Base-by-base conservation (phyloP, 768 basidiomycete genomes). In the Basidioascus undulatus region DNA sequence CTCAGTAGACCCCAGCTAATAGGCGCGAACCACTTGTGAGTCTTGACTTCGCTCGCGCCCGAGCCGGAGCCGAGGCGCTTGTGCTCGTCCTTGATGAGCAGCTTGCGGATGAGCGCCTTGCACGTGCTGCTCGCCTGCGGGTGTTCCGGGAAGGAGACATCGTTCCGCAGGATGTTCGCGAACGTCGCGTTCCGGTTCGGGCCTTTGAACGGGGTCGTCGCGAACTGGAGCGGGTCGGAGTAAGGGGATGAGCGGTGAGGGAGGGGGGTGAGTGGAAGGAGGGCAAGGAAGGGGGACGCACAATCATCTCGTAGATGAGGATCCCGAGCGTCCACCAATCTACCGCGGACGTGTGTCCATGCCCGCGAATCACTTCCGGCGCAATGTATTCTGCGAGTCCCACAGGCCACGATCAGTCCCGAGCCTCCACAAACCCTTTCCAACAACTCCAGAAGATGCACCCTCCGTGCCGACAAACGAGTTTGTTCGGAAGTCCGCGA, bases 141-240 rank as follows among this genome's bases (percentile, higher is more conserved):
- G 39, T 65, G 60, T 51, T 94, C 86, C 39, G 74, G 77, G 67
- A 92, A 96, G 44, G 71, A 65, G 35, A 87, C 82, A 23, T 78
- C 71, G 52, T 78, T 62, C 56, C 76, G 65, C 57, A 86, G 74
- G 59, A 98, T 89, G 63, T 94, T 96, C 58, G 73, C 65, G 65
- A 98, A 98, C 26, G 92, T 98, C 51, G 86, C 83, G 59, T 77
- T 76, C 51, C 92, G 76, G 64, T 83, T 76, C 42, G 70, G 67
- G 35, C 92, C 92, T 63, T 98, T 98, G 76, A 96, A 96, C 32
- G 92, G 92, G 44, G 92, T 96, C 44, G 86, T 92, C 27, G 86
- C 89, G 60, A 80, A 96, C 86, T 94, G 61, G 36, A 49, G 31
- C 9, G 26, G 27, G 31, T 24, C 12, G 33, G 15, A 46, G 35